Base-by-base conservation (phyloP, 805 yeast species). In the Clavispora fructus region DNA sequence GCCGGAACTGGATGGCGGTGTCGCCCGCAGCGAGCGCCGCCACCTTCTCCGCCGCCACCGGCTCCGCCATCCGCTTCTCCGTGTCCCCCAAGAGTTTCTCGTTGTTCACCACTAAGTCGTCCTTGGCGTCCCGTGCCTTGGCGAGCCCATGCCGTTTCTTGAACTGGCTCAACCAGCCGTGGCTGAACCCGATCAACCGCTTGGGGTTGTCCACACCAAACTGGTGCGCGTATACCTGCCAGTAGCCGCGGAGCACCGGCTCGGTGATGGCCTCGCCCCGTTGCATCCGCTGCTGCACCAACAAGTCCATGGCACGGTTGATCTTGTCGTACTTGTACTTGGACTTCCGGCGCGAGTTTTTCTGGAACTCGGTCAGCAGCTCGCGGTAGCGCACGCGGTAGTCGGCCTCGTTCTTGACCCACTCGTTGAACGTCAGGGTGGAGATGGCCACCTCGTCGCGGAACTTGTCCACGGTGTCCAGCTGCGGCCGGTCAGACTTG, bases 131-230 rank as follows among this genome's bases (percentile, higher is more conserved):
- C 33, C 41, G 28, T 10, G 39, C 11, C 39, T 19, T 37, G 27
- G 67, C 66, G 37, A 77, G 59, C 1, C 78, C 82, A 54, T 80
- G 83, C 42, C 84, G 62, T 52, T 77, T 79, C 59, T 80, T 80
- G 61, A 80, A 80, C 54, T 77, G 82, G 11, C 78, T 67, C 38
- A 80, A 61, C 85, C 85, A 80, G 8, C 86, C 86, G 58, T 80
- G 84, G 52, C 81, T 75, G 51, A 79, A 80, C 13, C 74, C 69
- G 26, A 69, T 71, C 45, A 76, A 59, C 45, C 86, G 63, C 56
- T 80, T 80, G 3, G 85, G 83, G 53, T 80, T 82, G 7, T 74
- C 77, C 2, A 80, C 83, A 9, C 84, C 85, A 56, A 60, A 77
- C 54, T 73, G 68, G 46, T 74, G 74, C 2, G 83, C 85, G 54